phyloP scores from a whole-genome alignment of 2,329 filamentous ascomycete species.

The Sporothrix protearum region DNA sequence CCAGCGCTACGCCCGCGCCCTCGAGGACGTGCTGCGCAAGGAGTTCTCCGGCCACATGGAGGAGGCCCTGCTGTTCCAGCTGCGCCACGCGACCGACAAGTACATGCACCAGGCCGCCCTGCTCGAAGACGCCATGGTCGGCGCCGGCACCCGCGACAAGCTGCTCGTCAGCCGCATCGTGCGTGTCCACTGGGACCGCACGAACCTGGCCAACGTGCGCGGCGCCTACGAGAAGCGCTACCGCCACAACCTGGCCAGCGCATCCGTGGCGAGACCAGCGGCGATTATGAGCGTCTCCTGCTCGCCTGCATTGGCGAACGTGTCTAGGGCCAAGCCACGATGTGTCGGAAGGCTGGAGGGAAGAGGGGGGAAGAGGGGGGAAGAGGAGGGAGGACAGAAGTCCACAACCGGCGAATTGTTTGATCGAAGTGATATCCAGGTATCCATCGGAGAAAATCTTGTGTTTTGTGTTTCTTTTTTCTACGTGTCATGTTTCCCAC shows the following conservation, averaged over 20 bases:
- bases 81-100: constrained; percentile 73
- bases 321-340: constrained; percentile 35
- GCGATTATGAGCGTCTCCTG: constrained; percentile 75
- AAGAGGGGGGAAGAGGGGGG: background rate
- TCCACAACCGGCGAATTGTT: background rate
- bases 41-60: constrained; percentile 94
- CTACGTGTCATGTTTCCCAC: background rate
- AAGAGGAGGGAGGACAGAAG: background rate
- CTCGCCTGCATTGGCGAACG: constrained; percentile 60
- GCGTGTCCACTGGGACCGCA: constrained; percentile 76
- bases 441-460: background rate
- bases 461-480: background rate
- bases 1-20: constrained; percentile 61
- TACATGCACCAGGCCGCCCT: constrained; percentile 77
- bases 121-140: constrained; percentile 84
- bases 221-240: constrained; percentile 71
- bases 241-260: constrained; percentile 63
- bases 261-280: constrained; percentile 78
- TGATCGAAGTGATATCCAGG: background rate
- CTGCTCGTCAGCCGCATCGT: constrained; percentile 75
- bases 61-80: constrained; percentile 73
- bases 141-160: constrained; percentile 80
- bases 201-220: constrained; percentile 72
- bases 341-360: constrained; percentile 34
- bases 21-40: constrained; percentile 72